These are phyloP conservation scores for Lotus japonicus DNA, from an alignment of 306 rosid genomes.

Conservation along the genomic window DNA sequence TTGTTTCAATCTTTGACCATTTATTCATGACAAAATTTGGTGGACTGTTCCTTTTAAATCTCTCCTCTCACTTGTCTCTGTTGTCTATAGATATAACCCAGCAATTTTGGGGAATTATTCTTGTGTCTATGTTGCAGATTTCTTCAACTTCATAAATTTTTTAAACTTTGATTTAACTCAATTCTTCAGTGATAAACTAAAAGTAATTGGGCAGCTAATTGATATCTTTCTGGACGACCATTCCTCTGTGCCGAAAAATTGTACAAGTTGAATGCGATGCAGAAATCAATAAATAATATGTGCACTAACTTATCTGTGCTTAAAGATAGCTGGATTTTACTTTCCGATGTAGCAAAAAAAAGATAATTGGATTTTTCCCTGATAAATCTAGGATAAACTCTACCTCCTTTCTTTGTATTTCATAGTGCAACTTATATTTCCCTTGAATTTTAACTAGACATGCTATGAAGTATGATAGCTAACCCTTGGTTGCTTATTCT, in stretches of 20 bases:
- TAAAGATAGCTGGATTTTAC: not conserved
- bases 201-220: too few species aligned
- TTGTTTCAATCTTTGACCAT: not conserved
- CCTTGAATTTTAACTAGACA: not conserved
- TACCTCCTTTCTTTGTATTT: constrained; percentile 1
- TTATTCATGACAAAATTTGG: not conserved
- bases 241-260: not conserved
- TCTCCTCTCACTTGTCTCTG: too few species aligned
- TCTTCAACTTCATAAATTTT: too few species aligned
- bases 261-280: not conserved
- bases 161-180: too few species aligned
- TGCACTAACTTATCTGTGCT: not conserved
- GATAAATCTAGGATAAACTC: not conserved
- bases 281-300: not conserved
- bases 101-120: too few species aligned
- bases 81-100: too few species aligned
- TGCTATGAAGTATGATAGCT: not conserved
- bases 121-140: too few species aligned
- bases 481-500: not conserved
- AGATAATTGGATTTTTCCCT: not conserved
- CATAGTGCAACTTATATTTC: not conserved
- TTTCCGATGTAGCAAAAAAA: too few species aligned
- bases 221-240: not conserved
- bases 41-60: too few species aligned
- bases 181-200: too few species aligned